Evolutionary conservation across 2,329 filamentous ascomycete species (phyloP), one percentile per base, ranked within the genome.

Genomic region (Exophiala calicioides): DNA sequence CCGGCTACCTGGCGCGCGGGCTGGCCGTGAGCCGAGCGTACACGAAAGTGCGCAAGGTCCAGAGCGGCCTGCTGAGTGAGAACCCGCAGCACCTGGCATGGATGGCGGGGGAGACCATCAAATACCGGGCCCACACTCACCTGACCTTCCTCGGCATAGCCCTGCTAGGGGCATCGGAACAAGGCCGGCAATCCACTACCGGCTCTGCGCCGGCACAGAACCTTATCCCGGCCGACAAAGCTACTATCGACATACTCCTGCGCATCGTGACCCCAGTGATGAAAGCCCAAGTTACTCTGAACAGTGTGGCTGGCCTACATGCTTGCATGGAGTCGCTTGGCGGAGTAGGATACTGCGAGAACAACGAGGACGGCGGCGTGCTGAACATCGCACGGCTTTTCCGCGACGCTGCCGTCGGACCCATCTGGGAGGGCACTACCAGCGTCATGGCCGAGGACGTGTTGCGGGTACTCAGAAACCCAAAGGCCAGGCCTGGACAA

Each of bases 391-490:
- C 83, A 0, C 74, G 82, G 10, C 67, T 87, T 1, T 84, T 80
- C 59, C 77, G 85, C 4, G 84, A 88, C 58, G 76, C 76, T 6
- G 70, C 72, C 21, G 83, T 87, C 2, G 67, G 80, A 39, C 75
- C 78, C 10, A 87, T 88, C 38, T 85, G 82, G 81, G 82, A 86
- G 63, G 82, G 84, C 2, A 88, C 84, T 0, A 85, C 83, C 0
- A 82, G 85, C 58, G 80, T 88, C 15, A 73, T 57, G 52, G 55
- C 55, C 36, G 55, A 56, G 36, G 55, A 58, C 36, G 38, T 52
- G 18, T 19, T 50, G 33, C 29, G 54, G 4, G 54, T 53, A n/a
- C 18, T 49, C 26, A 50, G 49, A 26, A 50, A 50, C 16, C 36
- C 44, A 5, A 50, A 41, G 16, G 24, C 21, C 15, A 42, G 31